Base-by-base conservation (phyloP, 768 basidiomycete genomes). In the Tubosaeta sp. region DNA sequence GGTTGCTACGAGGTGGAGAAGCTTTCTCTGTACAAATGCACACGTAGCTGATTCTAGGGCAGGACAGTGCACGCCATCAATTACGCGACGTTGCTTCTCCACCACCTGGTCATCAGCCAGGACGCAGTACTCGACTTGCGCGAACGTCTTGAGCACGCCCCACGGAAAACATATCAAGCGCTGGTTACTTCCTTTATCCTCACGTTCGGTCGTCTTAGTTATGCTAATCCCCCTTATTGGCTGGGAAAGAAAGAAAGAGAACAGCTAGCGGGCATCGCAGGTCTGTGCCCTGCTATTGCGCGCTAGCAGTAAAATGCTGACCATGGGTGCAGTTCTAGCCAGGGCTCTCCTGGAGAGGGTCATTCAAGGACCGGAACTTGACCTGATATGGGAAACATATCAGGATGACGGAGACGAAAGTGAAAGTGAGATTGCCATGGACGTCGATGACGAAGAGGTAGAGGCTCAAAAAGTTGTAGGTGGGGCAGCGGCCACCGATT, bases 171-270 rank as follows among this genome's bases (percentile, higher is more conserved):
- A 25, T 84, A 85, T 61, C 82, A 78, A 57, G 83, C 82, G 29
- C 67, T 87, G 24, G 73, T 73, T 12, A 83, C 92, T 57, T 75
- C 83, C 62, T 90, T 90, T 61, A 79, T 83, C 25, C 82, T 90
- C n/a, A 80, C 83, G 1, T 79, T 93, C 48, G 86, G 90, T 34
- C 76, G 89, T 54, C 69, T 93, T 42, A 82, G 84, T 49, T 90
- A 81, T 52, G 82, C 84, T 6, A 83, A 82, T 41, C 71, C 79
- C 11, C 84, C 85, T 14, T 74, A 78, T 39, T 87, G 84, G 82
- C 64, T 86, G 29, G 68, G 73, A 21, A 49, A 52, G 14, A 63
- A 71, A 42, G 62, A 68, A 14, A 73, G 69, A 49, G 60, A 64
- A 19, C 75, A 76, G 40, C 59, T 83, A 36, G 73, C 73, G 55